These are phyloP conservation scores for Zygosaccharomyces bisporus DNA, from an alignment of 805 yeast species.

Conservation along the genomic window DNA sequence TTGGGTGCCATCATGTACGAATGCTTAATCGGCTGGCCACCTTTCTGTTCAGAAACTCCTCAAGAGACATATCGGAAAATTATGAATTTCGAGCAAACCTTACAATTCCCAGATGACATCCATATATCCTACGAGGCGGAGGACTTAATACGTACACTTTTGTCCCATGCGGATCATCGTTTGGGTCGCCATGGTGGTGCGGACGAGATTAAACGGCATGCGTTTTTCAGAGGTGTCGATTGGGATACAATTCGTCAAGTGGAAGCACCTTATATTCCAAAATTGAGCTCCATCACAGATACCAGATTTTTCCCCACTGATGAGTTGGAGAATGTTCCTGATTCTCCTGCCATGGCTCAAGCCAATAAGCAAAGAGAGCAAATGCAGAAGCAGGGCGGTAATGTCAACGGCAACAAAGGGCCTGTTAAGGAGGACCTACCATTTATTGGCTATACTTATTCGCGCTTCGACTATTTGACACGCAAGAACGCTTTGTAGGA, in stretches of 20 bases:
- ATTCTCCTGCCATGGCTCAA: conserved; percentile 67
- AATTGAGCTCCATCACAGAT: conserved; percentile 86
- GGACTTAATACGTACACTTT: conserved; percentile 71
- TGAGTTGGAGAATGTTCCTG: conserved; percentile 92
- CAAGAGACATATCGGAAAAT: conserved; percentile 91
- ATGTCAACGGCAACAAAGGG: conserved; percentile 43
- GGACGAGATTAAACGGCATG: conserved; percentile 82
- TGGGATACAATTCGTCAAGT: conserved; percentile 87
- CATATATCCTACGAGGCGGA: conserved; percentile 87
- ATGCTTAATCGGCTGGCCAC: conserved; percentile 96
- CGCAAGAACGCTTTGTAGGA: conserved; percentile 51
- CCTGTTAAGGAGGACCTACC: conserved; percentile 77
- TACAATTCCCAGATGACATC: conserved; percentile 86
- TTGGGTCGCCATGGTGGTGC: conserved; percentile 91
- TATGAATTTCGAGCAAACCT: conserved; percentile 83
- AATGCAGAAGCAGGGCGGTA: conserved; percentile 42
- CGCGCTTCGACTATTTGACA: conserved; percentile 89
- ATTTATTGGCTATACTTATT: conserved; percentile 94
- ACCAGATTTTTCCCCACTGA: conserved; percentile 98
- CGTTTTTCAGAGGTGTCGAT: conserved; percentile 93
- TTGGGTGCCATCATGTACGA: conserved; percentile 95
- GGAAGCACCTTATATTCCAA: conserved; percentile 92
- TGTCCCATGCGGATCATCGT: conserved; percentile 75
- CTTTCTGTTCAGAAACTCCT: conserved; percentile 91
- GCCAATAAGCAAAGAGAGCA: conserved; percentile 65